Base-by-base conservation (phyloP, 805 yeast species). In the Candida sanyiensis region DNA sequence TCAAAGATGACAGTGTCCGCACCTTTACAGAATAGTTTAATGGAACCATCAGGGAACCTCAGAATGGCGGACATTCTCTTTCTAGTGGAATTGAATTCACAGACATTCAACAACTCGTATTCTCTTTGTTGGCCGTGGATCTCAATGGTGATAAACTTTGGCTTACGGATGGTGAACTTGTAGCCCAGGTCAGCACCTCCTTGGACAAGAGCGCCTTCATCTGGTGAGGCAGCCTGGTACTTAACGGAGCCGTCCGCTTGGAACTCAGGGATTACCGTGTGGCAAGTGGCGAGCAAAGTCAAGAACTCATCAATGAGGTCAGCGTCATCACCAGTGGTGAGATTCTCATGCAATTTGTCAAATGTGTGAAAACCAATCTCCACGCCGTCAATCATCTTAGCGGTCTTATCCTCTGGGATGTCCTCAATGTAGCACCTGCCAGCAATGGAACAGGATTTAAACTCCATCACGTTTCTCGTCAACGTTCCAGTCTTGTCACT, bases 191-290 rank as follows among this genome's bases (percentile, higher is more conserved):
- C 70, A 0, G 97, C 93, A 13, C 96, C 97, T 42, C 99, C 99
- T 52, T 89, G 88, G 3, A 93, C 99, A 45, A 93, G 69, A 0
- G 99, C 99, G 37, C 98, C 98, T 67, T 94, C 98, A 65, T 93
- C 99, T 0, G 98, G 98, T 0, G 97, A 89, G 0, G 98, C 96
- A 1, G 99, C 98, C 63, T 93, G 99, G 59, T 94, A 93, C 58
- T 86, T 89, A 46, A 93, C 80, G 3, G 70, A 50, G 0, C 83
- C 85, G 40, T 66, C 67, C 1, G 70, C 78, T 44, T 70, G 72
- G 15, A 73, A 66, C 59, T 93, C 98, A 0, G 99, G 99, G 45
- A 93, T 93, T 28, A 93, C 99, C 0, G 99, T 94, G 55, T 93
- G 99, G 59, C 98, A 93, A 0, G 95, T 79, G 28, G 97, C 86